Evolutionary conservation across 2,329 filamentous ascomycete genomes (phyloP).

Genomic region (Fusarium haematococcum): DNA sequence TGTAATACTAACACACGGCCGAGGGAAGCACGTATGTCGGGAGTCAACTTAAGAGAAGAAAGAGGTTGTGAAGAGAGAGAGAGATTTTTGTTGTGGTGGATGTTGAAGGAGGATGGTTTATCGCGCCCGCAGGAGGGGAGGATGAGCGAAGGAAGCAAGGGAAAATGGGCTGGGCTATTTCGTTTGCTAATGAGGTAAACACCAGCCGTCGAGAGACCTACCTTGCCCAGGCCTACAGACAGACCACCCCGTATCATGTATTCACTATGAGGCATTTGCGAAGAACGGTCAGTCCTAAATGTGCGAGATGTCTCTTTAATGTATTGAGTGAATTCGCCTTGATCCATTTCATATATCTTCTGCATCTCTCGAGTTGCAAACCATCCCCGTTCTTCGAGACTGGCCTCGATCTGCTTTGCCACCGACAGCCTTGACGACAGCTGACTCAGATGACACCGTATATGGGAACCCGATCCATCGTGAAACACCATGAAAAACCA

Average conservation of each 20-base stretch:
- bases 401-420: constrained; percentile 29
- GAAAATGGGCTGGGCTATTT: constrained; percentile 24
- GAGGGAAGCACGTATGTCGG: neutral
- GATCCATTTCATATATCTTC: neutral
- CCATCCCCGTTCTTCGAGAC: neutral
- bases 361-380: constrained; percentile 26
- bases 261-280: neutral
- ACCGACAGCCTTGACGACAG: constrained; percentile 28
- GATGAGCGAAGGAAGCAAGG: constrained; percentile 16
- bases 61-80: constrained; percentile 1
- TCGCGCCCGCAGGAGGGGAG: neutral
- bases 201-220: constrained; percentile 22
- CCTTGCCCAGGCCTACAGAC: constrained; percentile 10
- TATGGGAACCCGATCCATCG: neutral
- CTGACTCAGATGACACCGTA: constrained; percentile 34
- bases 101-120: constrained; percentile 15
- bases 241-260: constrained; percentile 18
- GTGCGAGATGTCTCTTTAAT: neutral
- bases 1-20: constrained; percentile 28
- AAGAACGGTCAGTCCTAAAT: neutral
- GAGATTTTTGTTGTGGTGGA: constrained; percentile 9
- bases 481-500: neutral
- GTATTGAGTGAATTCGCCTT: neutral
- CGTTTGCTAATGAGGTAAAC: constrained; percentile 30
- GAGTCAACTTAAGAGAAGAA: constrained; percentile 1